phyloP scores from a whole-genome alignment of 2,329 filamentous ascomycete genomes.

The Aspergillus carbonarius region DNA sequence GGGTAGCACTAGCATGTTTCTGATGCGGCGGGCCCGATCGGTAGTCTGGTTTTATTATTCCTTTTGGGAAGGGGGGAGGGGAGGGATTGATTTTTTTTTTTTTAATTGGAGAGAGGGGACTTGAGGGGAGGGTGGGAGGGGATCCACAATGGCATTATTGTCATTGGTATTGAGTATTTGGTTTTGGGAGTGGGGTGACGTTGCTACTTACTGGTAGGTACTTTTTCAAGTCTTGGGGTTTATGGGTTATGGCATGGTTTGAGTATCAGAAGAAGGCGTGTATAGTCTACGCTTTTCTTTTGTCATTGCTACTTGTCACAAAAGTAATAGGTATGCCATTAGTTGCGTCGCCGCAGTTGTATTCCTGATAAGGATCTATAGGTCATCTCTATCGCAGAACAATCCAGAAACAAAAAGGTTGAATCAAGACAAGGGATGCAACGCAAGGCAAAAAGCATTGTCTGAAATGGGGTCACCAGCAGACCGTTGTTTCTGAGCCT shows the following conservation, averaged over 20 bases:
- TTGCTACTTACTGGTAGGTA: not conserved
- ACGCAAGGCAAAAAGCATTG: not conserved
- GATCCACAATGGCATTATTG: not conserved
- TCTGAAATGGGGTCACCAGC: not conserved
- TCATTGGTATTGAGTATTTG: not conserved
- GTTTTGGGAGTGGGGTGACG: not conserved
- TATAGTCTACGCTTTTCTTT: not conserved
- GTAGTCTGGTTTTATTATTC: too few species aligned
- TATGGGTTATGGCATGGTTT: not conserved
- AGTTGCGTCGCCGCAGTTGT: conserved; percentile 4
- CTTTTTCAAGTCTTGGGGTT: not conserved
- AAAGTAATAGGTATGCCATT: not conserved
- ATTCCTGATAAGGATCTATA: conserved; percentile 3
- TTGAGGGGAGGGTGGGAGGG: not conserved
- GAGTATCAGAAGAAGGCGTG: not conserved
- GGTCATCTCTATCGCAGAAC: conserved; percentile 1
- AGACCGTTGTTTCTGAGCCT: conserved; percentile 3
- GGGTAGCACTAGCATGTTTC: too few species aligned
- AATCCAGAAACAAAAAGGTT: not conserved
- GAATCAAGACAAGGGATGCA: not conserved
- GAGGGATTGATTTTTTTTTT: too few species aligned
- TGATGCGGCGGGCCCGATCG: too few species aligned
- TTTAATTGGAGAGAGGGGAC: too few species aligned
- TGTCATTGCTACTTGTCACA: not conserved
- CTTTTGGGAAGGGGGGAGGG: too few species aligned